These are phyloP conservation scores for Dalbergia cochinchinensis DNA, from an alignment of 306 rosid genomes.

Conservation along the genomic window DNA sequence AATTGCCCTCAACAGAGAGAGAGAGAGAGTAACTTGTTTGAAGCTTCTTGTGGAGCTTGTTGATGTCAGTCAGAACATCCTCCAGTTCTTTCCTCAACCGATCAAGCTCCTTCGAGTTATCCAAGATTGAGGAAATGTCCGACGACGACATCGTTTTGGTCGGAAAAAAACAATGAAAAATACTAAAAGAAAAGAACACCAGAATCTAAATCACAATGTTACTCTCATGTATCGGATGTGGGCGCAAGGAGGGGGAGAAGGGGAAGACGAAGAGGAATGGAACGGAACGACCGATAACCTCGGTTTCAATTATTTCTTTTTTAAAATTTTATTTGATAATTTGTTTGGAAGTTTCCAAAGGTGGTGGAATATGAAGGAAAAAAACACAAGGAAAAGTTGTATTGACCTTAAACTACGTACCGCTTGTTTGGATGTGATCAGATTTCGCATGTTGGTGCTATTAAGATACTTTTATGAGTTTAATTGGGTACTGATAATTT, in stretches of 20 bases:
- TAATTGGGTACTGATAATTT: too few relatives aligned
- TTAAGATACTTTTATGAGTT: too few relatives aligned
- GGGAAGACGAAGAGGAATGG: background rate
- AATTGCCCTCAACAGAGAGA: too few relatives aligned
- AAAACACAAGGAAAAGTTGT: too few relatives aligned
- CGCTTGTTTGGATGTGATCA: background rate
- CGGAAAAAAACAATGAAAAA: background rate
- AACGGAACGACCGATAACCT: too few relatives aligned
- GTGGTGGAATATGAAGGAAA: background rate
- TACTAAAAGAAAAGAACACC: background rate
- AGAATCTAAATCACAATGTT: conserved; percentile 31
- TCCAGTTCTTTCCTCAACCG: conserved; percentile 88
- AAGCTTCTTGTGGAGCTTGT: conserved; percentile 95
- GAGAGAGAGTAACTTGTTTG: conserved; percentile 59
- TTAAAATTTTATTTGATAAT: background rate
- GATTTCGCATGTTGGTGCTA: too few relatives aligned
- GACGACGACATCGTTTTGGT: conserved; percentile 72
- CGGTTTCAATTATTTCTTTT: background rate
- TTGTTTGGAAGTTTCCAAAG: background rate
- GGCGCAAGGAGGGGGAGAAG: background rate
- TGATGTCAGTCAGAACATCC: conserved; percentile 74
- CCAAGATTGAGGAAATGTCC: conserved; percentile 77
- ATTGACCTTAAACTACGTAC: too few relatives aligned
- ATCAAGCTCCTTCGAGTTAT: conserved; percentile 85
- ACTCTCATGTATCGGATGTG: background rate